Evolutionary conservation across 2,329 filamentous ascomycete genomes (phyloP), one percentile per base, ranked within the genome.

Genomic region (Samsoniella hepiali): DNA sequence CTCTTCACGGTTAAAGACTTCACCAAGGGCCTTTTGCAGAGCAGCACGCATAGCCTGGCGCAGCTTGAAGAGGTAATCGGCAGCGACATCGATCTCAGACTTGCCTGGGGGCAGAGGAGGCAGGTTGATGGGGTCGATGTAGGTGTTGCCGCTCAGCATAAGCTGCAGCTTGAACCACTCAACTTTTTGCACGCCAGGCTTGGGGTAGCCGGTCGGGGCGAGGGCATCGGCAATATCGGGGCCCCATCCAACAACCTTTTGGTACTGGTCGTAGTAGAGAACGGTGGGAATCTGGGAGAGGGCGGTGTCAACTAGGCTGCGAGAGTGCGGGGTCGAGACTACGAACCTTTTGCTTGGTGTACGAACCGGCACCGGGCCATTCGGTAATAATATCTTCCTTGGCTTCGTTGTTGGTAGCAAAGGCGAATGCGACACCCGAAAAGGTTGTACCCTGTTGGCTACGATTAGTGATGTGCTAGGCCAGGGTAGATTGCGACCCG

Each of bases 131-230:
- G 95, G 95, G 77, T 98, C 95, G 74, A 98, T 98, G 77, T 98
- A 98, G 51, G 95, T 98, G 83, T 98, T 98, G 67, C 95, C 95
- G 65, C 93, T 97, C 67, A 97, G 85, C 95, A 98, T 98, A 63
- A 99, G 87, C 80, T 99, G 95, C 69, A 99, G 85, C 83, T 98
- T 98, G 85, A 99, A 98, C 95, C 95, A 99, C 80, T 98, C 95
- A 31, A 98, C 94, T 81, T 98, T 98, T 78, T 98, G 95, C 69
- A 99, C 94, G 68, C 94, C 94, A 40, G 91, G 91, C 82, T 98
- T 98, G 69, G 95, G 95, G 77, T 98, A 98, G 67, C 95, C 95
- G 47, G 95, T 98, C 36, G 95, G 95, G 60, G 95, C 94, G 68
- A 98, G 85, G 67, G 95, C 95, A 78, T 98, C 94, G 65, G 95